phyloP scores from a whole-genome alignment of 129 eudicot genomes.

The Helichrysum umbraculigerum region DNA sequence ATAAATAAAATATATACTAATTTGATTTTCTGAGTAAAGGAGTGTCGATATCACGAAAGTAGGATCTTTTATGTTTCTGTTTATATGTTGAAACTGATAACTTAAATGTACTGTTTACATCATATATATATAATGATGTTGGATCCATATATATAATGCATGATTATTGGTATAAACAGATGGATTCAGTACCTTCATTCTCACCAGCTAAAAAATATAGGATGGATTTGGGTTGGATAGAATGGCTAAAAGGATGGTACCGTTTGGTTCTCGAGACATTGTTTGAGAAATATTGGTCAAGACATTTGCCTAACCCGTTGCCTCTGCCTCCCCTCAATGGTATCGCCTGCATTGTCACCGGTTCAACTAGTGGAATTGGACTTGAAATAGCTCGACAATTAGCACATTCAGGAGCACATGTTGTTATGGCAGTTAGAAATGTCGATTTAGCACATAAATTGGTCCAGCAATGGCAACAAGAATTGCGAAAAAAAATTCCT shows the following conservation, averaged over 20 bases:
- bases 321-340: conserved; percentile 56
- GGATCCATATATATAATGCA: background rate
- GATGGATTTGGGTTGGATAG: conserved; percentile 42
- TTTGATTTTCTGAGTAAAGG: too few species aligned
- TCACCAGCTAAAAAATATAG: conserved; percentile 30
- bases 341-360: conserved; percentile 48
- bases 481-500: background rate
- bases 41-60: too few species aligned
- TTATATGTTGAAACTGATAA: too few species aligned
- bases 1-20: too few species aligned
- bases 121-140: background rate
- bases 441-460: conserved; percentile 30
- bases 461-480: conserved; percentile 34
- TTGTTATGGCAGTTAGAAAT: conserved; percentile 45
- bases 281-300: conserved; percentile 47
- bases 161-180: conserved; percentile 14
- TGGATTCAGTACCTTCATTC: conserved; percentile 30
- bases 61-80: too few species aligned
- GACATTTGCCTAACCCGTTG: conserved; percentile 43
- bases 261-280: conserved; percentile 40
- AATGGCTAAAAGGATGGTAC: conserved; percentile 57
- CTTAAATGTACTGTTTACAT: background rate
- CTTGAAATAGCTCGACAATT: conserved; percentile 44
- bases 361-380: conserved; percentile 61
- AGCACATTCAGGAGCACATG: conserved; percentile 41